Evolutionary conservation across 2,329 filamentous ascomycete genomes (phyloP).

Genomic region (Xylaria sp.): DNA sequence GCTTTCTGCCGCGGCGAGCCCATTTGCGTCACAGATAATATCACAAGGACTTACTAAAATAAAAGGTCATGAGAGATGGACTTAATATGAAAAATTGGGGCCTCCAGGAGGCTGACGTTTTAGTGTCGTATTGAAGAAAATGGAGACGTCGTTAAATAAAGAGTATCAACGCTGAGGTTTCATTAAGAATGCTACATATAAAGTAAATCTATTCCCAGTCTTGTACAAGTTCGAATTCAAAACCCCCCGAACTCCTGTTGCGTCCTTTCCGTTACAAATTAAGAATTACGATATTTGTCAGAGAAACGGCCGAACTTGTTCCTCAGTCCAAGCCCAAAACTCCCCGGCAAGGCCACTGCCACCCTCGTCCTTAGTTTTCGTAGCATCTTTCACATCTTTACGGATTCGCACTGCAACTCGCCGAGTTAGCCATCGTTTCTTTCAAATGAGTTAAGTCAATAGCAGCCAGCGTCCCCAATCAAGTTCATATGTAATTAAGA

Average conservation of each 20-base stretch:
- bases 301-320: conserved; percentile 26
- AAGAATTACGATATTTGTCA: background rate
- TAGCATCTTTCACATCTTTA: conserved; percentile 47
- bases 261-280: background rate
- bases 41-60: too few species aligned
- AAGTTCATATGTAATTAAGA: background rate
- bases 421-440: background rate
- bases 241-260: background rate
- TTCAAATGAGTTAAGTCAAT: background rate
- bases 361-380: conserved; percentile 48
- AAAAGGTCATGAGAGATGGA: too few species aligned
- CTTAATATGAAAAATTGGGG: too few species aligned
- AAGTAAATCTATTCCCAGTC: too few species aligned
- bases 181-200: too few species aligned
- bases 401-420: conserved; percentile 39
- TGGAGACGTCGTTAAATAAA: too few species aligned
- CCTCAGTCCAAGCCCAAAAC: conserved; percentile 58
- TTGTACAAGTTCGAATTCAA: too few species aligned
- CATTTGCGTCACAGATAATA: too few species aligned
- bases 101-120: too few species aligned
- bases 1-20: too few species aligned
- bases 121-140: too few species aligned
- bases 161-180: too few species aligned
- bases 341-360: conserved; percentile 51
- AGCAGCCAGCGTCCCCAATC: background rate